Conservation (phyloP, 1,284 basidiomycete species). For the Agaricales sp. region DNA sequence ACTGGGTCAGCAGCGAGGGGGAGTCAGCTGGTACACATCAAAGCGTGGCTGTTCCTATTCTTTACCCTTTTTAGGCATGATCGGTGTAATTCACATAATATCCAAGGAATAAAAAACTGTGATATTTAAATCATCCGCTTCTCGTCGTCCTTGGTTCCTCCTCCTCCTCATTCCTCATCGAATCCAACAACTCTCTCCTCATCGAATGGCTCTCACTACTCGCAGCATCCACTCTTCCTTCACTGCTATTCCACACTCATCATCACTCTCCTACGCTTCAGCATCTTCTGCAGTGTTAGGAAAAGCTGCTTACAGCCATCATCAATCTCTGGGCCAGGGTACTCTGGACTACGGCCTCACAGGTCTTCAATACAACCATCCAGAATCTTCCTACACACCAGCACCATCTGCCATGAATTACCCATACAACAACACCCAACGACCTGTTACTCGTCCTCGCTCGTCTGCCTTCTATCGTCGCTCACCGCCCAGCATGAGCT, state of each 20-base stretch:
- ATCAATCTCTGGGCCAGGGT: background rate
- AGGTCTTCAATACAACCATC: background rate
- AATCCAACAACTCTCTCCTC: background rate
- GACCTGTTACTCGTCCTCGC: background rate
- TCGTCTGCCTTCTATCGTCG: slow-evolving; percentile 1
- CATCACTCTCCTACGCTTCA: background rate
- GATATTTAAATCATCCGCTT: no score
- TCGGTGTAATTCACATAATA: no score
- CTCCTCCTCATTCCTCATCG: background rate
- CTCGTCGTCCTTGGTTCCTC: no score
- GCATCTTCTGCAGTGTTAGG: background rate
- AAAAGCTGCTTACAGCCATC: background rate
- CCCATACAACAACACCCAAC: background rate
- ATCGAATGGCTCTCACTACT: background rate
- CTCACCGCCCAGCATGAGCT: background rate
- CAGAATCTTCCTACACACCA: background rate
- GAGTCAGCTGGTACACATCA: no score
- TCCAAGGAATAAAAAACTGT: no score
- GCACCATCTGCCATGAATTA: background rate
- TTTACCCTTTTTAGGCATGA: no score
- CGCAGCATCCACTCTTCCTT: slow-evolving; percentile 1
- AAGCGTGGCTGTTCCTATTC: no score
- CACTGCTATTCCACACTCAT: background rate
- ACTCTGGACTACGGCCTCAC: background rate
- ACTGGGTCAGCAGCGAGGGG: no score